Conservation (phyloP, 2,329 filamentous ascomycete genomes). For the Xylariaceae sp. region DNA sequence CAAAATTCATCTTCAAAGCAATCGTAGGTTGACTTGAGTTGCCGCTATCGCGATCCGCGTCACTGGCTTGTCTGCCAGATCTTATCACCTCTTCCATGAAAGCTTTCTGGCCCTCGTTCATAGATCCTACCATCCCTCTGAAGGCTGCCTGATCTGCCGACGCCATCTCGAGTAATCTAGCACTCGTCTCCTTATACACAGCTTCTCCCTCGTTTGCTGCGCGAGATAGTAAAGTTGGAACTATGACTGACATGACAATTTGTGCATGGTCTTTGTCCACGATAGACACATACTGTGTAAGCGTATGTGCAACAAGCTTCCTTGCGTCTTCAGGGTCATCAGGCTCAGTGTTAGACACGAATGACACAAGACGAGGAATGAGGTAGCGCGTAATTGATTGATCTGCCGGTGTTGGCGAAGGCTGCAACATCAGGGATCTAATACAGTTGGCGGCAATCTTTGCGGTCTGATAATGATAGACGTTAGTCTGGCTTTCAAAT, state of each 20-base stretch:
- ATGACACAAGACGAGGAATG: constrained; percentile 70
- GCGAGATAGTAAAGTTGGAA: constrained; percentile 71
- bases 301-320: constrained; percentile 64
- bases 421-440: constrained; percentile 72
- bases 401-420: constrained; percentile 60
- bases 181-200: constrained; percentile 69
- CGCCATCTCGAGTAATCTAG: constrained; percentile 75
- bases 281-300: constrained; percentile 65
- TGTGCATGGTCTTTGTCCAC: constrained; percentile 40
- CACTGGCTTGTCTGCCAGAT: constrained; percentile 50
- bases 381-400: constrained; percentile 71
- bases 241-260: constrained; percentile 68
- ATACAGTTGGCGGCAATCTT: constrained; percentile 90
- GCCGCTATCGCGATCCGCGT: constrained; percentile 37
- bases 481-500: constrained; percentile 13
- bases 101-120: constrained; percentile 66
- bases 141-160: constrained; percentile 70
- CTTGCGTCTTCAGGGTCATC: constrained; percentile 80
- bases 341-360: constrained; percentile 64
- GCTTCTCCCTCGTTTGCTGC: constrained; percentile 60
- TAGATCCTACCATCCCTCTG: constrained; percentile 64
- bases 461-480: constrained; percentile 53
- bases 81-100: constrained; percentile 81
- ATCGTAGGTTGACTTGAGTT: constrained; percentile 69
- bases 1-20: constrained; percentile 93